Conservation (phyloP, 1,284 basidiomycete species). For the Coniferiporia weirii region DNA sequence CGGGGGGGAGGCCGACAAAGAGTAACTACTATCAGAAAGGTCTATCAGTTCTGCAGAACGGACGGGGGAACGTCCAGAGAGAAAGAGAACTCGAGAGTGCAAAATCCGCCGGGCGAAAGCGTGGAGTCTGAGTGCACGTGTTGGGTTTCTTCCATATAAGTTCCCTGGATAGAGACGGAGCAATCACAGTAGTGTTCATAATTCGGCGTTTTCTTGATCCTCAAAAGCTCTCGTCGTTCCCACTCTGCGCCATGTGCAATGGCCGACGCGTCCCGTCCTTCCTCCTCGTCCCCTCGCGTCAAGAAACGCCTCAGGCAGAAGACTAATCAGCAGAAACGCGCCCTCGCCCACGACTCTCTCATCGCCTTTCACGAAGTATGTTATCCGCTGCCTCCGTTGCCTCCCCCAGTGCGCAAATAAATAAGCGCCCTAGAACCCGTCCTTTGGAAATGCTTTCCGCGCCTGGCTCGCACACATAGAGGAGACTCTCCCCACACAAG, state of each 20-base stretch:
- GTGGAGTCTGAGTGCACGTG: slow-evolving; percentile 12
- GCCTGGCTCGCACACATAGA: slow-evolving; percentile 17
- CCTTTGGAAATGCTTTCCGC: slow-evolving; percentile 17
- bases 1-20: no score
- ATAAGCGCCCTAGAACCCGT: slow-evolving; percentile 6
- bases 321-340: slow-evolving; percentile 16
- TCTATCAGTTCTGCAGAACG: background rate
- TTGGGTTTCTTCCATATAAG: slow-evolving; percentile 13
- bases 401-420: background rate
- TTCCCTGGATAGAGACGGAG: slow-evolving; percentile 2
- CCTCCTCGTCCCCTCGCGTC: slow-evolving; percentile 7
- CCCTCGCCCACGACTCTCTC: slow-evolving; percentile 13
- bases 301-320: slow-evolving; percentile 14
- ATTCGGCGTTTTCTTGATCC: slow-evolving; percentile 1
- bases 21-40: slow-evolving; percentile 5
- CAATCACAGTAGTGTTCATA: slow-evolving; percentile 1
- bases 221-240: slow-evolving; percentile 4
- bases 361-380: slow-evolving; percentile 16
- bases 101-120: slow-evolving; percentile 12
- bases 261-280: slow-evolving; percentile 14
- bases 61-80: background rate
- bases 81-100: background rate
- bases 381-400: background rate
- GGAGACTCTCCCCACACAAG: slow-evolving; percentile 11
- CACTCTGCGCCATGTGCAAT: slow-evolving; percentile 15